A percentile compares a stretch with the other conserved stretches of the same genome.
These are phyloP conservation scores for Fusarium ambrosium DNA, from an alignment of 2,329 filamentous ascomycete species.

Conservation along the genomic window DNA sequence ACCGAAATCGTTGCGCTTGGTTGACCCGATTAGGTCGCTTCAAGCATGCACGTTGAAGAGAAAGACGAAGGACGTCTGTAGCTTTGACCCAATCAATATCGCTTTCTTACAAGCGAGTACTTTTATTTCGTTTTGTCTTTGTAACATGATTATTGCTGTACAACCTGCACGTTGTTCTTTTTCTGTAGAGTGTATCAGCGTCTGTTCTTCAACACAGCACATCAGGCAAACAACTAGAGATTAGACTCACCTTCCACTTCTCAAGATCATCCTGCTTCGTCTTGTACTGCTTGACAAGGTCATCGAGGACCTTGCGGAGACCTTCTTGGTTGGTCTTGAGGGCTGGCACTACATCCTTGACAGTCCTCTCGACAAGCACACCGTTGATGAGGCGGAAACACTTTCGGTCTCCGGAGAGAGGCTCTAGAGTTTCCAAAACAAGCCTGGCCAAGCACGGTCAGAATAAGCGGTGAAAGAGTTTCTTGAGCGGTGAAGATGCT, in stretches of 20 bases:
- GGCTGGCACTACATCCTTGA: slow-evolving; percentile 91
- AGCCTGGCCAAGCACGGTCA: slow-evolving; percentile 69
- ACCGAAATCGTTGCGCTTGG: not conserved
- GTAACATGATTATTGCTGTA: slow-evolving; percentile 72
- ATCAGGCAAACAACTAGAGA: not conserved
- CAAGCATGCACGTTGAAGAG: slow-evolving; percentile 1
- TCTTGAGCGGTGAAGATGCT: slow-evolving; percentile 58
- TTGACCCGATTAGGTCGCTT: not conserved
- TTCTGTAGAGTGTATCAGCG: slow-evolving; percentile 66
- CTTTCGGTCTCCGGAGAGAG: slow-evolving; percentile 87
- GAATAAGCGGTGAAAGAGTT: slow-evolving; percentile 40
- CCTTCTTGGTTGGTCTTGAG: slow-evolving; percentile 95
- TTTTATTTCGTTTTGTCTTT: slow-evolving; percentile 35
- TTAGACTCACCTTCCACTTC: slow-evolving; percentile 86
- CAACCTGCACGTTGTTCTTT: slow-evolving; percentile 90
- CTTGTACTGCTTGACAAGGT: slow-evolving; percentile 97
- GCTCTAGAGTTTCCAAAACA: slow-evolving; percentile 90
- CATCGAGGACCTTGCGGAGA: slow-evolving; percentile 92
- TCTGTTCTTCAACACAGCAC: not conserved
- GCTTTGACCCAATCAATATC: not conserved
- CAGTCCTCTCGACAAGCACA: slow-evolving; percentile 92
- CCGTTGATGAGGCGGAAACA: slow-evolving; percentile 99
- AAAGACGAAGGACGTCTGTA: not conserved
- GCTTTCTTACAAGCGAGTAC: not conserved
- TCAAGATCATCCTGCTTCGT: slow-evolving; percentile 94